Evolutionary conservation across 805 yeast species (phyloP).

Genomic region (Metschnikowia santaceciliae): DNA sequence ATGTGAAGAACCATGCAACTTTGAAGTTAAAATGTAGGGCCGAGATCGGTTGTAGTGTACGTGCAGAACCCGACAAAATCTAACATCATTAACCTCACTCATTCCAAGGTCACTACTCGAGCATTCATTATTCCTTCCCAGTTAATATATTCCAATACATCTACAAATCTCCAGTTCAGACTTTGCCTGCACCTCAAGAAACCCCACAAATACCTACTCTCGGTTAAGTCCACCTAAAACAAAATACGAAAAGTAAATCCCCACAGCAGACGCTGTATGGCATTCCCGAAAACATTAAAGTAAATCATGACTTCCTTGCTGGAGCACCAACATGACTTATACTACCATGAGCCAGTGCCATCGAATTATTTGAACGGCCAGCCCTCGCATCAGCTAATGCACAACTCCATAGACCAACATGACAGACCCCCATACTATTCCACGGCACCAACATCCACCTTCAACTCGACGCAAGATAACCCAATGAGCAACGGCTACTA

Average conservation of each 20-base stretch:
- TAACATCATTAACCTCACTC: neutral
- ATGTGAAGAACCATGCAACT: neutral
- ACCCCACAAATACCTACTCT: neutral
- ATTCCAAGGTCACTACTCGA: neutral
- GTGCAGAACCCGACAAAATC: constrained; percentile 5
- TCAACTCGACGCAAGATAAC: constrained; percentile 14
- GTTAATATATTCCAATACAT: neutral
- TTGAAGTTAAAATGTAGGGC: neutral
- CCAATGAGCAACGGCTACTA: constrained; percentile 13
- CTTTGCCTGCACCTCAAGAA: neutral
- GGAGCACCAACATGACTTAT: constrained; percentile 16
- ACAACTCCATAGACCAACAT: constrained; percentile 13
- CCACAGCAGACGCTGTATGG: neutral
- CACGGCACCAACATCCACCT: constrained; percentile 8
- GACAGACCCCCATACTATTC: constrained; percentile 24
- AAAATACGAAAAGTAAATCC: neutral
- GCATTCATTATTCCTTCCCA: neutral
- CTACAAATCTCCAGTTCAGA: neutral
- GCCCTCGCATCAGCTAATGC: constrained; percentile 14
- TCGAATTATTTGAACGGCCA: constrained; percentile 18
- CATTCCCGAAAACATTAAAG: neutral
- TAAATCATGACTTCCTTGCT: constrained; percentile 20
- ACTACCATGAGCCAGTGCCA: constrained; percentile 24
- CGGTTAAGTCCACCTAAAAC: neutral
- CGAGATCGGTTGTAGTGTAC: constrained; percentile 4